Evolutionary conservation across 352 stramenopile species (phyloP).

Genomic region (Ochromonadaceae sp.): DNA sequence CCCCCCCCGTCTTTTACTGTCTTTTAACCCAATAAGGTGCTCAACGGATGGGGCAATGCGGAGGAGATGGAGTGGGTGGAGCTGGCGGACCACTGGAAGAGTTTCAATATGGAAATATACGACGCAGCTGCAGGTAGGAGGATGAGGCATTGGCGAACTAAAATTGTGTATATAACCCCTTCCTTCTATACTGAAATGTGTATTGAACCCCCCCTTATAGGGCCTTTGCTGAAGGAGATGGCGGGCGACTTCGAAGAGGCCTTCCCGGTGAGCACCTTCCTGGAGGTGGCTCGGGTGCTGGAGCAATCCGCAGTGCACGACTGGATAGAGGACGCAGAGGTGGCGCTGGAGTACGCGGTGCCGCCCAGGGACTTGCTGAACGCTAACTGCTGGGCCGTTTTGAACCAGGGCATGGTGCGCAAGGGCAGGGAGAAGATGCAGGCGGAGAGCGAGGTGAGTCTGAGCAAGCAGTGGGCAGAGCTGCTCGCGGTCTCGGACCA

Average conservation of each 20-base stretch:
- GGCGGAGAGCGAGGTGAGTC: not conserved
- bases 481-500: not conserved
- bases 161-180: too few relatives aligned
- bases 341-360: not conserved
- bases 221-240: not conserved
- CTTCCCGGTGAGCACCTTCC: not conserved
- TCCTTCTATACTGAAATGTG: too few relatives aligned
- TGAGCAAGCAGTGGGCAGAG: not conserved
- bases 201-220: too few relatives aligned
- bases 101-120: not conserved
- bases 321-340: not conserved
- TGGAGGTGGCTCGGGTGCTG: not conserved
- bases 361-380: not conserved
- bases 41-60: not conserved
- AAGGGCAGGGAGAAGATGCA: not conserved
- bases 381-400: not conserved
- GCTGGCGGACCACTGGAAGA: not conserved
- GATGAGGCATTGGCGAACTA: too few relatives aligned
- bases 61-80: not conserved
- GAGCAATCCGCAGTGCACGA: not conserved
- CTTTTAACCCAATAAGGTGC: too few relatives aligned
- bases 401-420: not conserved
- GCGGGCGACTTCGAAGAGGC: not conserved
- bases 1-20: too few relatives aligned
- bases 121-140: not conserved